Evolutionary conservation across 108 stramenopile species (phyloP), one percentile per base, ranked within the genome.

Genomic region (Chaetoceros muelleri): DNA sequence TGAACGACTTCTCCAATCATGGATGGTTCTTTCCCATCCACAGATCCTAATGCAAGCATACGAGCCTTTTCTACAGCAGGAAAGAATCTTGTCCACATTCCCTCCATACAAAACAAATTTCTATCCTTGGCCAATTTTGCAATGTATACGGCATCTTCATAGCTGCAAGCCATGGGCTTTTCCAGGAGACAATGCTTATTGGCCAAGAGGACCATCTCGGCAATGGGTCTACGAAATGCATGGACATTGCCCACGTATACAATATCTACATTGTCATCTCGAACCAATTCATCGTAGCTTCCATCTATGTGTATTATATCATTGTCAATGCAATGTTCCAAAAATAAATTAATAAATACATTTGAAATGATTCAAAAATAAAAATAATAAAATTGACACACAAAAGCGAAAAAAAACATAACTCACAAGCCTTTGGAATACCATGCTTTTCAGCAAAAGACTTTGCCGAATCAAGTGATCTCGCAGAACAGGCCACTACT

Each of bases 41-140:
- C 51, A n/a, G 48, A 28, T 13, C 77, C 72, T 7, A 65, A 44
- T 2, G 56, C 67, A 18, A 81, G 28, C 29, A 69, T 44, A 10
- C 85, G 67, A 2, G 87, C 85, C 49, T 81, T 70, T 60, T 82
- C 82, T 13, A 93, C 83, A 24, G 84, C 91, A 2, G 91, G 91
- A 40, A 93, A 93, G 64, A 93, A 93, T 47, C 91, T 60, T 2
- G 85, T 90, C 90, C 90, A 92, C 86, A 92, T 86, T 7, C 90
- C 90, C 54, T 81, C 80, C 87, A 90, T 85, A 3, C 83, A 51
- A 65, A 90, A 90, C 51, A 85, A 59, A 46, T 82, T 76, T 49
- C 69, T 56, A 48, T 77, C 68, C 60, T 69, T 66, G 7, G 87
- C 87, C 50, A 85, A 65, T 52, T 63, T 68, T 48, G 79, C 66